Evolutionary conservation across 1,139 yeast species (phyloP).

Genomic region (Suhomyces anneliseae): DNA sequence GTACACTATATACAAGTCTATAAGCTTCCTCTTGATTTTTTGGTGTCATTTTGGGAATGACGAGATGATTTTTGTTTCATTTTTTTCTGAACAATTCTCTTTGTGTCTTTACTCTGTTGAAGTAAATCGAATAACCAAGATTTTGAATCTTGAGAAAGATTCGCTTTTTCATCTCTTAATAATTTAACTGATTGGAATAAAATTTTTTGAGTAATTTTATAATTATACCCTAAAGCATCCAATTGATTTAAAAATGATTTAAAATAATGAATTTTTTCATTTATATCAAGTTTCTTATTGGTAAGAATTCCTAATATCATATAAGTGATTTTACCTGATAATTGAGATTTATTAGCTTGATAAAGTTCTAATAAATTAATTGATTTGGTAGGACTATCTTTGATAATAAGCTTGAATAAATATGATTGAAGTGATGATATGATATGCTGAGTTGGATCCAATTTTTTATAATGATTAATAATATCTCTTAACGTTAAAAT

Average conservation of each 20-base stretch:
- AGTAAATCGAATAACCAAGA: conserved; percentile 8
- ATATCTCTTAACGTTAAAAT: conserved; percentile 21
- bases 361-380: conserved; percentile 23
- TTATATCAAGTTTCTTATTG: conserved; percentile 15
- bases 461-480: conserved; percentile 11
- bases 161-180: conserved; percentile 6
- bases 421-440: conserved; percentile 18
- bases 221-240: conserved; percentile 20
- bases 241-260: conserved; percentile 21
- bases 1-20: conserved; percentile 4
- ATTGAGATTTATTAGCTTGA: conserved; percentile 16
- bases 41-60: neutral
- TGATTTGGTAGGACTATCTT: conserved; percentile 25
- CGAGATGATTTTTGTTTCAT: neutral
- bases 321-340: conserved; percentile 19
- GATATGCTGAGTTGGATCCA: conserved; percentile 7
- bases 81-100: conserved; percentile 5
- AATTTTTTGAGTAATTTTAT: conserved; percentile 16
- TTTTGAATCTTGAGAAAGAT: conserved; percentile 5
- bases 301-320: conserved; percentile 29
- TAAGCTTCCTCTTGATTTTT: neutral
- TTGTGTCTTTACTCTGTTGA: conserved; percentile 5
- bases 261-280: conserved; percentile 20
- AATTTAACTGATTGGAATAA: conserved; percentile 13
- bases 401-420: conserved; percentile 26